phyloP scores from a whole-genome alignment of 164 flowering plant species.

The Annona cherimola region DNA sequence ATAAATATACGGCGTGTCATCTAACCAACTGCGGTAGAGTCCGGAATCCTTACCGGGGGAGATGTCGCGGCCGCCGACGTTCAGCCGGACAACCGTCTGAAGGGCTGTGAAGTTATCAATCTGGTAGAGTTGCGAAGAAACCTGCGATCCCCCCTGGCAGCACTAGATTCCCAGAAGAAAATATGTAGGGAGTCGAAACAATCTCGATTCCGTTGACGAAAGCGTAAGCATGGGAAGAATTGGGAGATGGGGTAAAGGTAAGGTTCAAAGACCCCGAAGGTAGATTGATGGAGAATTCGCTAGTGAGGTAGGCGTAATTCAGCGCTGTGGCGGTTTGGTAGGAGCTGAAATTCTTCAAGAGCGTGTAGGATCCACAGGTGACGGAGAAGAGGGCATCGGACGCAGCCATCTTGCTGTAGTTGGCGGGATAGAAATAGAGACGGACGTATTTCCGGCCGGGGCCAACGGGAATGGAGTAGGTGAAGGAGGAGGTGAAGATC shows the following conservation, averaged over 20 bases:
- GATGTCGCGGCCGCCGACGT: constrained; percentile 71
- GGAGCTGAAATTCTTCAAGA: constrained; percentile 60
- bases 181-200: constrained; percentile 77
- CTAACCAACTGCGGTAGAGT: constrained; percentile 31
- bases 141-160: constrained; percentile 13
- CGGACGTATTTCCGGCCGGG: constrained; percentile 77
- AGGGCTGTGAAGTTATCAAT: constrained; percentile 60
- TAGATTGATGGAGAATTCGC: constrained; percentile 34
- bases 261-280: constrained; percentile 22
- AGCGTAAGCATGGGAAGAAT: constrained; percentile 42
- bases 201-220: constrained; percentile 94
- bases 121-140: not conserved
- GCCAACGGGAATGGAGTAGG: constrained; percentile 68
- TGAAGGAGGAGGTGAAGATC: constrained; percentile 50
- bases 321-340: constrained; percentile 44
- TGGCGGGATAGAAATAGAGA: constrained; percentile 55
- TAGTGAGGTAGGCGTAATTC: constrained; percentile 44
- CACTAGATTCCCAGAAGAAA: constrained; percentile 26
- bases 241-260: constrained; percentile 39
- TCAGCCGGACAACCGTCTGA: constrained; percentile 63
- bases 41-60: constrained; percentile 24
- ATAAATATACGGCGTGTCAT: constrained; percentile 45
- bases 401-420: constrained; percentile 21
- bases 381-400: constrained; percentile 51
- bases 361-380: constrained; percentile 39